These are phyloP conservation scores for Arabis hirsuta DNA, from an alignment of 345 rosid genomes.

Conservation along the genomic window DNA sequence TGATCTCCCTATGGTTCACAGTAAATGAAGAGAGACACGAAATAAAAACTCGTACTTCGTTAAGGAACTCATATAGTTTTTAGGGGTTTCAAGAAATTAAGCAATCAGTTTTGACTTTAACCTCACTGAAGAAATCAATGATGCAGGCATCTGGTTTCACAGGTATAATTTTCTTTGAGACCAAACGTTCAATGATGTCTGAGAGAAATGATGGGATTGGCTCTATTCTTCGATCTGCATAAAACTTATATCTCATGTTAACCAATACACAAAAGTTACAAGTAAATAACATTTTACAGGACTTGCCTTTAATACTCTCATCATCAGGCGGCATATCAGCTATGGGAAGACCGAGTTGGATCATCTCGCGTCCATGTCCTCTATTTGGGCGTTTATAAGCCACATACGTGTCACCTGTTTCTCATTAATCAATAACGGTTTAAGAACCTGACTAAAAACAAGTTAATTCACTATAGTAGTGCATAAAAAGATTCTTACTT, in stretches of 20 bases:
- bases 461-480: neutral
- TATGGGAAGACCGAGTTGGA: slow-evolving; percentile 86
- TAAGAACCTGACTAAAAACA: slow-evolving; percentile 6
- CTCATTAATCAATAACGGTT: slow-evolving; percentile 34
- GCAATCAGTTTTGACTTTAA: slow-evolving; percentile 46
- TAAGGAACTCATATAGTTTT: slow-evolving; percentile 6
- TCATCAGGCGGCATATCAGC: slow-evolving; percentile 76
- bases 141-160: slow-evolving; percentile 84
- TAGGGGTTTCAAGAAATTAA: neutral
- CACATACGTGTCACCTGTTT: slow-evolving; percentile 80
- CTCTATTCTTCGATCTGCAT: slow-evolving; percentile 68
- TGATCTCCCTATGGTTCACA: slow-evolving; percentile 74
- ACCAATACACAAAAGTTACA: neutral
- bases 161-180: slow-evolving; percentile 60
- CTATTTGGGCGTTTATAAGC: slow-evolving; percentile 72
- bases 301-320: slow-evolving; percentile 73
- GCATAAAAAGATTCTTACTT: slow-evolving; percentile 57
- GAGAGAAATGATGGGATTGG: slow-evolving; percentile 74
- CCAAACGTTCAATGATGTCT: slow-evolving; percentile 71
- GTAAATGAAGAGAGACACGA: neutral
- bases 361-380: slow-evolving; percentile 96
- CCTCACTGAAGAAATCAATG: slow-evolving; percentile 89
- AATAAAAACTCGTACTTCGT: neutral
- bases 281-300: neutral
- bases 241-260: slow-evolving; percentile 13